Evolutionary conservation across 208 protist species (phyloP), one percentile per base, ranked within the genome.

Genomic region (Naegleria lovaniensis): DNA sequence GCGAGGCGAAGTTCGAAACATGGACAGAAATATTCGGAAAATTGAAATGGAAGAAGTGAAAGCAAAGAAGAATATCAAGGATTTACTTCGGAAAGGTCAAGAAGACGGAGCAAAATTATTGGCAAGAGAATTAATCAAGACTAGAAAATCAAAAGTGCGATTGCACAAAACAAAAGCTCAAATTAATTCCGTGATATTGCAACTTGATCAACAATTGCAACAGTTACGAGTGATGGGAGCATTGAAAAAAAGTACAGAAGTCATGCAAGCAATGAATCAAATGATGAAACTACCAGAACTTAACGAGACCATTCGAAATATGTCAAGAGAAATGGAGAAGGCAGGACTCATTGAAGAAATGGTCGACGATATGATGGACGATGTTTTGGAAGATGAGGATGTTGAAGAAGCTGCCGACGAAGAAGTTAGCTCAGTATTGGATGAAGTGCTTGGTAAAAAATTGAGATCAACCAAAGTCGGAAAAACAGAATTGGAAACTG

Each of bases 301-400:
- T n/a, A 93, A 93, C 85, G 91, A 95, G 88, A 91, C 94, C 39
- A 97, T 97, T 95, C 92, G 92, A 93, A 92, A 85, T 29, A 94
- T 97, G 93, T 93, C 94, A 87, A 95, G 94, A 88, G 96, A 97
- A 90, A 97, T 97, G 95, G 93, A 92, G 75, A 97, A 97, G 92
- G 94, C 95, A n/a, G 96, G 96, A 6, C 76, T 97, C 13, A 96
- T 97, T 85, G 96, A 97, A 85, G 95, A 96, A 90, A 97, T 96
- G 93, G 95, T 97, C 92, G 95, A 95, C 85, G 96, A 97, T 92
- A 94, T 95, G 15, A 93, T 97, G 43, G 96, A 97, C 91, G 91
- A 93, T 87, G 95, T 93, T 11, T 91, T 97, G 15, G 96, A 96
- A 52, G 95, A 96, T 29, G 95, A 95, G 90, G 95, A 97, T 91